Base-by-base conservation (phyloP, 768 basidiomycete genomes). In the Mycena vulgaris region DNA sequence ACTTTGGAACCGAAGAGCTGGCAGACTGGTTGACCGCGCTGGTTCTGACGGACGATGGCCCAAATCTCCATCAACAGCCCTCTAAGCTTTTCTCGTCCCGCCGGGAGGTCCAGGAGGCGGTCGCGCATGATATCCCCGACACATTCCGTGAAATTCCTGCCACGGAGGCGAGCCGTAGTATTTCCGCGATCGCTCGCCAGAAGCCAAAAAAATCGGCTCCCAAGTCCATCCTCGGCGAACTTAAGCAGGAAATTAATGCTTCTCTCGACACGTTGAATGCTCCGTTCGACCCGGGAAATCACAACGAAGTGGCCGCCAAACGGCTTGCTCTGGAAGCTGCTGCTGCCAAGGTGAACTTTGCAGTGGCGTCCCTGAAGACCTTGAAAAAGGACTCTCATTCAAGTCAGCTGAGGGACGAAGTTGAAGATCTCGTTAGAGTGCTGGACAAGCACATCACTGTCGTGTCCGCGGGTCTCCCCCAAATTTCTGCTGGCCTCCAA, bases 81-180 rank as follows among this genome's bases (percentile, higher is more conserved):
- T 63, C 62, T 48, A 70, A 70, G 42, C 63, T 70, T 7, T 69
- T 55, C 40, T 58, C 23, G 19, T 21, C 68, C 14, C 68, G 68
- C 17, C 19, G 48, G 1, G 48, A 58, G 37, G 58, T 70, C 45
- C 69, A 70, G 51, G 51, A 27, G 17, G 65, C 57, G 10, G n/a
- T n/a, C n/a, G n/a, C n/a, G n/a, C 56, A 8, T n/a, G 7, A 27
- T 14, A 45, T 67, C 5, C 66, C 66, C 21, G 27, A n/a, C 10
- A 19, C 42, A 5, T 53, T n/a, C 27, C 14, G n/a, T 45, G 30
- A 57, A 31, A 28, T 67, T 14, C 51, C 66, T n/a, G n/a, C n/a
- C 17, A 5, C 53, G 25, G 27, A 16, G 58, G 17, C 0, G 66
- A 49, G 7, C 16, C 13, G 19, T 0, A 45, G 66, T 56, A 7